Evolutionary conservation across 2,329 filamentous ascomycete species (phyloP).

Genomic region (Calonectria hongkongensis): DNA sequence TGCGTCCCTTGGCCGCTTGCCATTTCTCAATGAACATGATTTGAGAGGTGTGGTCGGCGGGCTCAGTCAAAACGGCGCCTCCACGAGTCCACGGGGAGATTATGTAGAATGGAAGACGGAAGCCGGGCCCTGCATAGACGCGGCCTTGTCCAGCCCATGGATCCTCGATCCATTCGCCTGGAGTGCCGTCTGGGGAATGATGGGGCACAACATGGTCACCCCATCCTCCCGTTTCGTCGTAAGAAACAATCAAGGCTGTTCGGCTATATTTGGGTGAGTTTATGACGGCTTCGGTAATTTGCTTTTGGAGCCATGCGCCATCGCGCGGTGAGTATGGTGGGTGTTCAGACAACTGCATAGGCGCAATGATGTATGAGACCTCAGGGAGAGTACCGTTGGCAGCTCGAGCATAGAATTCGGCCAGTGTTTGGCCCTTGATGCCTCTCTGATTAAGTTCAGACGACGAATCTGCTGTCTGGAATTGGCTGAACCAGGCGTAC

Average conservation of each 20-base stretch:
- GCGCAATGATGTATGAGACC: conserved; percentile 71
- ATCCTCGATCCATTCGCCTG: conserved; percentile 71
- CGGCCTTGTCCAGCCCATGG: conserved; percentile 63
- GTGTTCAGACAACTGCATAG: conserved; percentile 71
- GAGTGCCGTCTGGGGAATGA: conserved; percentile 67
- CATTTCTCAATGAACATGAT: conserved; percentile 73
- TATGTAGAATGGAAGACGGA: conserved; percentile 73
- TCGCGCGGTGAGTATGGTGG: conserved; percentile 71
- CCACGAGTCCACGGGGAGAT: conserved; percentile 74
- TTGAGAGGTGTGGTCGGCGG: conserved; percentile 73
- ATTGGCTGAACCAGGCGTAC: conserved; percentile 72
- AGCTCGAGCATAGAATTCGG: conserved; percentile 70
- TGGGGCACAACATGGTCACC: conserved; percentile 73
- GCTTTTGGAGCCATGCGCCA: conserved; percentile 72
- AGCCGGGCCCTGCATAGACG: conserved; percentile 59
- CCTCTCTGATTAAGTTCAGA: conserved; percentile 65
- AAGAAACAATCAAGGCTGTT: conserved; percentile 68
- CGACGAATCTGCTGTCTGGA: conserved; percentile 65
- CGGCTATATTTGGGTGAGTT: conserved; percentile 68
- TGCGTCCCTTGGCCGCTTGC: conserved; percentile 61
- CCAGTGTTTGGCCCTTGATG: conserved; percentile 67
- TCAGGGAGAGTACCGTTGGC: conserved; percentile 70
- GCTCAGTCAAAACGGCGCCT: conserved; percentile 72
- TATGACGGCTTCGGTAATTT: conserved; percentile 70
- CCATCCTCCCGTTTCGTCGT: conserved; percentile 71